phyloP scores from a whole-genome alignment of 371 early-diverging fungal species.

The Lichtheimia ramosa region DNA sequence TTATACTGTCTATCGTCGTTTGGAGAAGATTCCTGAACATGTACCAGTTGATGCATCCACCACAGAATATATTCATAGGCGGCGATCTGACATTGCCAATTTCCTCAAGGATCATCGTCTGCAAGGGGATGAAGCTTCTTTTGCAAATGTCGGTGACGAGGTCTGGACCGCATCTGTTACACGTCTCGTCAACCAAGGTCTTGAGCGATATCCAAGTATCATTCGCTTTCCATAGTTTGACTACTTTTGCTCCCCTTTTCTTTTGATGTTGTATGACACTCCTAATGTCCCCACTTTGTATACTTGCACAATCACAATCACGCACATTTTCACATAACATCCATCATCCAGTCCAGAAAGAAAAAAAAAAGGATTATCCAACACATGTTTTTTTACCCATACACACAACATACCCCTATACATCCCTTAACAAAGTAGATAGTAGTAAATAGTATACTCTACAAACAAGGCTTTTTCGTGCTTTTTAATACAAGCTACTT shows the following conservation, averaged over 20 bases:
- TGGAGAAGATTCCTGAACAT: conserved; percentile 20
- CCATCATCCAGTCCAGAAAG: background rate
- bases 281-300: background rate
- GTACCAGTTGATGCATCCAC: conserved; percentile 13
- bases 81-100: conserved; percentile 19
- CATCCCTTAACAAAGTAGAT: conserved; percentile 3
- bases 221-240: conserved; percentile 15
- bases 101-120: conserved; percentile 14
- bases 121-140: conserved; percentile 1
- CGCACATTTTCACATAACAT: conserved; percentile 3
- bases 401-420: conserved; percentile 1
- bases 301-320: conserved; percentile 5
- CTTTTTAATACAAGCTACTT: too few species aligned
- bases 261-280: too few species aligned
- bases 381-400: background rate
- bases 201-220: conserved; percentile 39
- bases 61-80: conserved; percentile 18
- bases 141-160: conserved; percentile 27
- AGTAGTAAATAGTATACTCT: background rate
- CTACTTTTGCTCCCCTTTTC: background rate
- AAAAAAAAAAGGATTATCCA: background rate
- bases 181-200: conserved; percentile 31
- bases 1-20: conserved; percentile 30
- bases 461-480: too few species aligned
- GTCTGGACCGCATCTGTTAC: conserved; percentile 44